These are phyloP conservation scores for Mangifera indica DNA, from an alignment of 345 rosid genomes.

Conservation along the genomic window DNA sequence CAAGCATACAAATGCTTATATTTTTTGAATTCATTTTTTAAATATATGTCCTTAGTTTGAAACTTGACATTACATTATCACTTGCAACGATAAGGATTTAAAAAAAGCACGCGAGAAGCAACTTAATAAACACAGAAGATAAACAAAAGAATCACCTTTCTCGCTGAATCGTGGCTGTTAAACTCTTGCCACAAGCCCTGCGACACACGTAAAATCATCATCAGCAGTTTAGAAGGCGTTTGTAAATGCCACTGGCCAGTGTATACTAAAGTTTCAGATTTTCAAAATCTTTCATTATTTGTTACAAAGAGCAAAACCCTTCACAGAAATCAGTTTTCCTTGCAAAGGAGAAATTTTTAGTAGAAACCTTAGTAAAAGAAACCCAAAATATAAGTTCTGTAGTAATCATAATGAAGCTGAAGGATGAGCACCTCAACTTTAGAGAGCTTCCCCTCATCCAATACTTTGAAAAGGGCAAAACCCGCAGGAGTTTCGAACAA, in stretches of 20 bases:
- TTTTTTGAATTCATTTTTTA: conserved; percentile 39
- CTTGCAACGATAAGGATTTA: too few species aligned
- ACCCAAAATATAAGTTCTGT: not conserved
- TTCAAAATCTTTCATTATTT: not conserved
- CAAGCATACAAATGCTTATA: not conserved
- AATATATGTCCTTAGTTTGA: too few species aligned
- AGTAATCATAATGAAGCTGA: not conserved
- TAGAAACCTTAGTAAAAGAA: not conserved
- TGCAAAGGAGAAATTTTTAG: not conserved
- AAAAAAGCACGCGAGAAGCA: too few species aligned
- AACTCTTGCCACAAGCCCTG: conserved; percentile 72
- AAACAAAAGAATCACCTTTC: conserved; percentile 42
- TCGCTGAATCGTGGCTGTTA: conserved; percentile 50
- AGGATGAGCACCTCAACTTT: conserved; percentile 57
- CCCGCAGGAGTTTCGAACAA: conserved; percentile 79
- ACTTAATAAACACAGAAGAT: not conserved
- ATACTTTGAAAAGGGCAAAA: conserved; percentile 65
- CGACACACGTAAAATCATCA: not conserved
- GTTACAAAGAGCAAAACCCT: not conserved
- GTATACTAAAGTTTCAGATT: too few species aligned
- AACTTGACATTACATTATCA: too few species aligned
- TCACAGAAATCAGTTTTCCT: not conserved
- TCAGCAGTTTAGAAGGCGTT: too few species aligned
- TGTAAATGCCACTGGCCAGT: not conserved
- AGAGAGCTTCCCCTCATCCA: conserved; percentile 66